A percentile compares a stretch with the other conserved stretches of the same genome.
phyloP scores from a whole-genome alignment of 768 basidiomycete species.

The Suillus brevipes region DNA sequence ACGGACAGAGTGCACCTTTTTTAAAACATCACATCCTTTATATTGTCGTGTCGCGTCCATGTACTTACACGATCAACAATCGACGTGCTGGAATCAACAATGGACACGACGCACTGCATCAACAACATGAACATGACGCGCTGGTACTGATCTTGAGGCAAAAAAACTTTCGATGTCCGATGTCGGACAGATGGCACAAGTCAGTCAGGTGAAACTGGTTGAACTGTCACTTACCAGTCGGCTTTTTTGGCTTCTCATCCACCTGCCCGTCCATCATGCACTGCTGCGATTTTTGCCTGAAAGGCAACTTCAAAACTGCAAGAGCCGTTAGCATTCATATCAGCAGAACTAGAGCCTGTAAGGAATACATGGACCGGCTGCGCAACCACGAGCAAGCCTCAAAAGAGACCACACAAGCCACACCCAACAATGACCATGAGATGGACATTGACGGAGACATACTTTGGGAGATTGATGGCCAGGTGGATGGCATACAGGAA shows the following conservation, averaged over 20 bases:
- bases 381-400: not conserved
- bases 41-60: no score
- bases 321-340: slow-evolving; percentile 5
- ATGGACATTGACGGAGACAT: not conserved
- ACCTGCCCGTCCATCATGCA: not conserved
- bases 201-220: no score
- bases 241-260: not conserved
- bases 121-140: no score
- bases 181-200: no score
- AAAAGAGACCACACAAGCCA: not conserved
- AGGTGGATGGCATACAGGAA: not conserved
- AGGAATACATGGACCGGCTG: not conserved
- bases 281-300: slow-evolving; percentile 2
- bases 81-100: no score
- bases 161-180: no score
- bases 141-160: no score
- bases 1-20: no score
- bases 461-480: not conserved
- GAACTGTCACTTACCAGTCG: not conserved
- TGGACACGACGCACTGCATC: no score
- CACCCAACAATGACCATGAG: not conserved
- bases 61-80: no score
- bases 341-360: not conserved
- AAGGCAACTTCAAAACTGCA: not conserved
- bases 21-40: no score